Conservation (phyloP, 345 rosid species). For the Carallia brachiata region DNA sequence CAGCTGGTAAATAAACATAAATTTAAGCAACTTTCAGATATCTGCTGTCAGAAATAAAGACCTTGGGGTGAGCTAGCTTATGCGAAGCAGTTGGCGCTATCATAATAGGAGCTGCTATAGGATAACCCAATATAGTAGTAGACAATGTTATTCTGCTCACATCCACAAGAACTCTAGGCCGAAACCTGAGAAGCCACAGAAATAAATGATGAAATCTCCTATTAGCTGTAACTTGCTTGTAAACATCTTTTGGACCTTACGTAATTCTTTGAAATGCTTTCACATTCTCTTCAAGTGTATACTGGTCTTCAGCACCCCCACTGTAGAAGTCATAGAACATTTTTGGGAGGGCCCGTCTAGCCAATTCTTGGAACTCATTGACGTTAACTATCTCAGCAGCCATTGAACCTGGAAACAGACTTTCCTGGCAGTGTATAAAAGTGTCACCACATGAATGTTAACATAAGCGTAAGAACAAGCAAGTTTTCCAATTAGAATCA, state of each 20-base stretch:
- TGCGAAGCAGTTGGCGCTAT: conserved; percentile 73
- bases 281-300: conserved; percentile 60
- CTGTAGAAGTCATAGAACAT: conserved; percentile 68
- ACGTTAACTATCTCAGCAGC: conserved; percentile 59
- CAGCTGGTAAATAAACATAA: not conserved
- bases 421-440: no score
- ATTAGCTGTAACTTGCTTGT: not conserved
- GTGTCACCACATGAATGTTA: no score
- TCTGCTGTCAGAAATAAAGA: conserved; percentile 17
- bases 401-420: conserved; percentile 35
- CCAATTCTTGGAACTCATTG: conserved; percentile 73
- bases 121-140: conserved; percentile 51
- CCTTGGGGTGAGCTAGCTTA: conserved; percentile 75
- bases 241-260: conserved; percentile 25
- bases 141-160: conserved; percentile 58
- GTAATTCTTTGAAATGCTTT: conserved; percentile 65
- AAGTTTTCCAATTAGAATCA: no score
- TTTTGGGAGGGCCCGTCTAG: conserved; percentile 67
- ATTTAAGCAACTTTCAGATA: not conserved
- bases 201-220: conserved; percentile 4
- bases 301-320: conserved; percentile 81
- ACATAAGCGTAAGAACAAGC: no score
- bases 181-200: conserved; percentile 44
- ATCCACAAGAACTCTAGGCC: conserved; percentile 71
- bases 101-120: conserved; percentile 63